A percentile compares a stretch with the other conserved stretches of the same genome.
phyloP scores from a whole-genome alignment of 371 early-diverging fungal genomes.

The Mycotypha africana region DNA sequence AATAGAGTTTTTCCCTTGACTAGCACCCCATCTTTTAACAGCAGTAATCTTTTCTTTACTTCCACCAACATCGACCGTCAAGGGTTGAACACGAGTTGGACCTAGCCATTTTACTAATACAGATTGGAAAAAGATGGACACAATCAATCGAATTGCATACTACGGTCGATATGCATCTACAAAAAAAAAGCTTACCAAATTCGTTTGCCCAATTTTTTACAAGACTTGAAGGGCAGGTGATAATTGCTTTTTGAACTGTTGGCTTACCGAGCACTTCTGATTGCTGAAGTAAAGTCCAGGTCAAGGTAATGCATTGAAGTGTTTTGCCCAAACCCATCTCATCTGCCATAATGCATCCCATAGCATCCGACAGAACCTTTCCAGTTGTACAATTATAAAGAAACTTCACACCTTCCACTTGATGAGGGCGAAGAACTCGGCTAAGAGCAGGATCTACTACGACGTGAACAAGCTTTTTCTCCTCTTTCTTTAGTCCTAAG shows the following conservation, averaged over 20 bases:
- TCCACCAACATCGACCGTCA: conserved; percentile 79
- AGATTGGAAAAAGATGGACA: no score
- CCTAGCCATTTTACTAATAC: conserved; percentile 94
- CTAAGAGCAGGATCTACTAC: conserved; percentile 83
- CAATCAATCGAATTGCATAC: no score
- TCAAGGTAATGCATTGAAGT: conserved; percentile 85
- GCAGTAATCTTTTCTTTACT: conserved; percentile 81
- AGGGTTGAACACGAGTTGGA: conserved; percentile 69
- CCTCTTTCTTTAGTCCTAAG: conserved; percentile 49
- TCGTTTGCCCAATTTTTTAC: conserved; percentile 90
- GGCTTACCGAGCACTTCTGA: conserved; percentile 85
- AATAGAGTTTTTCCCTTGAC: conserved; percentile 85
- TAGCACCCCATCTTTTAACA: conserved; percentile 74
- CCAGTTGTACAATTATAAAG: conserved; percentile 93
- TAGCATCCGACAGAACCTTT: conserved; percentile 49
- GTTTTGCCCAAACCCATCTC: conserved; percentile 98
- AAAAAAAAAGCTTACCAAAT: conserved; percentile 37
- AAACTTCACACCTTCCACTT: conserved; percentile 89
- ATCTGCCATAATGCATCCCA: conserved; percentile 95
- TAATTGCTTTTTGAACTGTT: conserved; percentile 86
- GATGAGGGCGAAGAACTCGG: conserved; percentile 89
- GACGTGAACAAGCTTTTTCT: conserved; percentile 49
- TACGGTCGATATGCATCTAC: neutral
- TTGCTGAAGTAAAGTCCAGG: conserved; percentile 93
- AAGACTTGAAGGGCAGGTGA: conserved; percentile 79